Conservation (phyloP, 1,284 basidiomycete species). For the Marasmius fiardii region DNA sequence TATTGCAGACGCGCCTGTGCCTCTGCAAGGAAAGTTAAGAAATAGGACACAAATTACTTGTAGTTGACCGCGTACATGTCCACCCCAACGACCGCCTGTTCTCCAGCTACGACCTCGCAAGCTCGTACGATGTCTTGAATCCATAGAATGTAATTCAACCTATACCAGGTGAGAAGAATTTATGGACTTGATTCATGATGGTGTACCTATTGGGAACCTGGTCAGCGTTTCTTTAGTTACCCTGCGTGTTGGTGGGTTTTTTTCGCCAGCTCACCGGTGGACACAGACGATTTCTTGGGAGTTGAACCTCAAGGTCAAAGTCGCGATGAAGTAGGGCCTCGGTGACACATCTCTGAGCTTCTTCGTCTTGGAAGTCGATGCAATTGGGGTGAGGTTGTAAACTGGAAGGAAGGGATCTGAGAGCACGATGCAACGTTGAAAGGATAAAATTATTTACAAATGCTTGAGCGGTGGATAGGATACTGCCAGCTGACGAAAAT, state of each 20-base stretch:
- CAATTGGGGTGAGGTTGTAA: slow-evolving; percentile 21
- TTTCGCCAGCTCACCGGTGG: slow-evolving; percentile 64
- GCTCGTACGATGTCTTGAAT: slow-evolving; percentile 44
- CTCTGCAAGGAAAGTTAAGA: slow-evolving; percentile 46
- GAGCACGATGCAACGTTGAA: slow-evolving; percentile 5
- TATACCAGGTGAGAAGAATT: slow-evolving; percentile 22
- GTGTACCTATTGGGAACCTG: slow-evolving; percentile 68
- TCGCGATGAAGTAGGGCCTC: slow-evolving; percentile 74
- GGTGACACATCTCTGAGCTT: slow-evolving; percentile 75
- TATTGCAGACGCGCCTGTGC: slow-evolving; percentile 88
- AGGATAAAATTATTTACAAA: slow-evolving; percentile 45
- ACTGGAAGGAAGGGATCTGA: slow-evolving; percentile 22
- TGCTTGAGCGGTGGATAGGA: slow-evolving; percentile 55
- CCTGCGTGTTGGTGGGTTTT: neutral
- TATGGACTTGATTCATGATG: neutral
- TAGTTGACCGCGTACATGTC: slow-evolving; percentile 35
- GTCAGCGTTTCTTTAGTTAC: neutral
- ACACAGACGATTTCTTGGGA: slow-evolving; percentile 77
- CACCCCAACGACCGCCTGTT: slow-evolving; percentile 28
- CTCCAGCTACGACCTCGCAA: slow-evolving; percentile 11
- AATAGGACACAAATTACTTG: neutral
- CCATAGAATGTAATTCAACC: slow-evolving; percentile 75
- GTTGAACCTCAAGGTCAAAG: slow-evolving; percentile 58
- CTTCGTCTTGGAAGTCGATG: slow-evolving; percentile 73
- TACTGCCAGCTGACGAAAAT: slow-evolving; percentile 63